Conservation (phyloP, 2,329 filamentous ascomycete species). For the Mycosphaerella arachidis region DNA sequence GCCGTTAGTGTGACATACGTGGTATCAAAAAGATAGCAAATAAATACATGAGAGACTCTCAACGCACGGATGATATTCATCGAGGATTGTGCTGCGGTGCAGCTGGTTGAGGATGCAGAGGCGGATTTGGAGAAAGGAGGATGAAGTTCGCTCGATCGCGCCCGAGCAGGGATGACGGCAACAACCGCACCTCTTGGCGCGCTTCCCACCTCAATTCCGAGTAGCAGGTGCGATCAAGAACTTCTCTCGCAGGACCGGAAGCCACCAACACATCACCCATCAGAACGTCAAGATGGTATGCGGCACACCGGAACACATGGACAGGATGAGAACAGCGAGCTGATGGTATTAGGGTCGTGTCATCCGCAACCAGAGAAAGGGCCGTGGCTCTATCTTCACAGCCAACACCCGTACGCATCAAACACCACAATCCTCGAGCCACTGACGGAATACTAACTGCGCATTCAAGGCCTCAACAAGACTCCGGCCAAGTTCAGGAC, state of each 20-base stretch:
- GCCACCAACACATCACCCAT: conserved; percentile 10
- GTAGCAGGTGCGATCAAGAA: not conserved
- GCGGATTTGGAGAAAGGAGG: not conserved
- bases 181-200: not conserved
- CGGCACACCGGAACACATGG: conserved; percentile 4
- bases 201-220: not conserved
- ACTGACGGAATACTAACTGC: conserved; percentile 16
- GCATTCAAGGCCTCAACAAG: conserved; percentile 85
- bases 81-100: not conserved
- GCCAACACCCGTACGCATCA: conserved; percentile 30
- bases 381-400: conserved; percentile 73
- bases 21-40: not conserved
- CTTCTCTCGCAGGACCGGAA: not conserved
- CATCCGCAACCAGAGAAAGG: conserved; percentile 71
- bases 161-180: not conserved
- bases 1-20: not conserved
- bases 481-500: conserved; percentile 90
- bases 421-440: conserved; percentile 23
- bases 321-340: conserved; percentile 1
- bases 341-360: conserved; percentile 54
- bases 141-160: not conserved
- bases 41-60: not conserved
- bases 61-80: not conserved
- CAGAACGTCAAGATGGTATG: conserved; percentile 3
- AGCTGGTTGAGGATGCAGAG: not conserved